Evolutionary conservation across 805 yeast species (phyloP).

Genomic region (Saccharomyces kudriavzevii): DNA sequence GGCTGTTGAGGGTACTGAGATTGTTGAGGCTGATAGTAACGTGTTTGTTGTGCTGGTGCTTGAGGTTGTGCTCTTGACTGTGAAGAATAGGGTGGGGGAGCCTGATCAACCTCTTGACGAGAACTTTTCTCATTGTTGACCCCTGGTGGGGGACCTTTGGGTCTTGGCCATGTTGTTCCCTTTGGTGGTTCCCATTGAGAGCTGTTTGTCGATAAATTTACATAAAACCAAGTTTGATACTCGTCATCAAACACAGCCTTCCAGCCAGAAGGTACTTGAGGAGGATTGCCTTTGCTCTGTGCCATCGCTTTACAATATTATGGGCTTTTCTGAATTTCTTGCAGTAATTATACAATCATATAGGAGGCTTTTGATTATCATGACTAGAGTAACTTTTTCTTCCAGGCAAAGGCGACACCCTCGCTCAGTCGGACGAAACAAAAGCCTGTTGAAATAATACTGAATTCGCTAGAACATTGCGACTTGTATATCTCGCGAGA

Average conservation of each 20-base stretch:
- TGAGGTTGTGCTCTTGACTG: slow-evolving; percentile 11
- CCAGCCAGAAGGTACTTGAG: slow-evolving; percentile 63
- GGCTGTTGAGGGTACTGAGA: slow-evolving; percentile 16
- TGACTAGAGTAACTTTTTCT: neutral
- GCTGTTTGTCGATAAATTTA: slow-evolving; percentile 57
- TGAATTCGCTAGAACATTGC: neutral
- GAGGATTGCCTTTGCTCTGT: slow-evolving; percentile 33
- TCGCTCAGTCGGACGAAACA: neutral
- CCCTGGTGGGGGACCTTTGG: slow-evolving; percentile 38
- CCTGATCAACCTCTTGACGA: slow-evolving; percentile 4
- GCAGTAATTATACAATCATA: neutral
- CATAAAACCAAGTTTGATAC: slow-evolving; percentile 71
- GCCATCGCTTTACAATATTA: slow-evolving; percentile 8
- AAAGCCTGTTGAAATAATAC: neutral
- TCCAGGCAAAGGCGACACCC: too few relatives aligned
- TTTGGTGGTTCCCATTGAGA: slow-evolving; percentile 89
- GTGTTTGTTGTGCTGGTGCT: slow-evolving; percentile 12
- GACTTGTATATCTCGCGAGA: neutral
- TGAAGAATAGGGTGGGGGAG: slow-evolving; percentile 13
- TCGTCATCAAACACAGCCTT: slow-evolving; percentile 63
- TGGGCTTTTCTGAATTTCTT: neutral
- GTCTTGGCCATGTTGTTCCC: slow-evolving; percentile 40
- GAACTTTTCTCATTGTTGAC: slow-evolving; percentile 3
- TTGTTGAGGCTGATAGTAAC: slow-evolving; percentile 12
- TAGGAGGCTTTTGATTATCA: neutral